These are phyloP conservation scores for Casuarina equisetifolia DNA, from an alignment of 306 rosid genomes.

Conservation along the genomic window DNA sequence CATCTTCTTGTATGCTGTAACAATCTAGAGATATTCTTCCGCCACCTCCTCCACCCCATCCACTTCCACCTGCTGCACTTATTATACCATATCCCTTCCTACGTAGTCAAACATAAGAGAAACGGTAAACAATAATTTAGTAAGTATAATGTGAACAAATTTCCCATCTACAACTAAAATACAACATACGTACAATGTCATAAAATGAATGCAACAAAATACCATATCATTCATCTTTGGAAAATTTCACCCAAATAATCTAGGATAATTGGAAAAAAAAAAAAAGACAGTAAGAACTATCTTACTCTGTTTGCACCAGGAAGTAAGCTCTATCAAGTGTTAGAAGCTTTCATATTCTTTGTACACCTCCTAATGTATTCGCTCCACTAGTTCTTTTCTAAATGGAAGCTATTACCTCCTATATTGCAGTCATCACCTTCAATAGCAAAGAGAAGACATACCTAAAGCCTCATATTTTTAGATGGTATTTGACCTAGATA, in stretches of 20 bases:
- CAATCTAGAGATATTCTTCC: constrained; percentile 97
- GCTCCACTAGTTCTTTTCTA: background rate
- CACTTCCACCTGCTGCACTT: constrained; percentile 95
- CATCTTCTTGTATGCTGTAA: constrained; percentile 96
- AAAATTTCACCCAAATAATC: background rate
- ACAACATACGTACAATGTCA: background rate
- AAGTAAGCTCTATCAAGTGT: background rate
- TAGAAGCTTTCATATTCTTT: background rate
- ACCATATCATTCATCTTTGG: background rate
- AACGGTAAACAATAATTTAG: constrained; percentile 24
- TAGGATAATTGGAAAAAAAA: background rate
- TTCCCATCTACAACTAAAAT: background rate
- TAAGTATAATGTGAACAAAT: constrained; percentile 2
- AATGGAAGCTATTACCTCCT: background rate
- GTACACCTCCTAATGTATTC: background rate
- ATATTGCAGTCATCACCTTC: no score
- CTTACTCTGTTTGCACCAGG: background rate
- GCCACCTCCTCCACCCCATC: constrained; percentile 99
- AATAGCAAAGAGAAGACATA: no score
- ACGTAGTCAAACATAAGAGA: constrained; percentile 32
- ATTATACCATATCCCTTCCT: constrained; percentile 92
- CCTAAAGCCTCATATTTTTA: no score
- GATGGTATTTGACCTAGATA: no score
- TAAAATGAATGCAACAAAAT: background rate
- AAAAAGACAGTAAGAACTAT: background rate